Evolutionary conservation across 163 green algal species (phyloP), one percentile per base, ranked within the genome.

Genomic region (Prototheca stagnorum): DNA sequence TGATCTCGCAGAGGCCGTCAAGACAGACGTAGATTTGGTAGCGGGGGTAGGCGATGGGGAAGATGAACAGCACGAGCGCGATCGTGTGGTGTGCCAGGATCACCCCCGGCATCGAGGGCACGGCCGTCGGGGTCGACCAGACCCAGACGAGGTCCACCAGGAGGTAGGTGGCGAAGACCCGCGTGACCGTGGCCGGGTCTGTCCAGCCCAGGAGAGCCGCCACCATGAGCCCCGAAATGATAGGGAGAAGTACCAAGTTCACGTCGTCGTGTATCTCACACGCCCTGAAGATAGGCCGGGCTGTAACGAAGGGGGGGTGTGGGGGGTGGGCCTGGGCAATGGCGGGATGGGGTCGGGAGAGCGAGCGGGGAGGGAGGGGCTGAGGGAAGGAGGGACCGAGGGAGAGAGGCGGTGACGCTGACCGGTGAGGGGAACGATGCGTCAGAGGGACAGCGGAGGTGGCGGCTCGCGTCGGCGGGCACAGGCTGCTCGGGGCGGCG

Each of bases 61-160:
- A 60, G 28, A 44, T 27, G 9, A 76, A 47, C 27, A 79, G 59
- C 5, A 67, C 15, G 1, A 70, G 39, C 0, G 66, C 70, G 5
- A 74, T 50, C 3, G 50, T 24, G 34, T 77, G 66, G 56, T 78
- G 69, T 20, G 56, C 11, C 21, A 66, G 45, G 21, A 77, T 75
- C n/a, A 73, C 36, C 20, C 25, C 41, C 7, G 56, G 56, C 25
- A 72, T 51, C 2, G 56, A 68, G 5, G 70, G 70, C 12, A 79
- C 47, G 1, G 61, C 61, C 0, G 55, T 20, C 39, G 14, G 66
- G 70, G 54, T 74, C 27, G 43, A 9, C 15, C 47, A n/a, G 14
- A 51, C 41, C 39, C 40, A 57, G 3, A 35, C 35, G 37, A 51
- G 43, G 40, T 49, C 37, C 2, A 24, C 16, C 19, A 36, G 12